These are phyloP conservation scores for Phytophthora parvispora DNA, from an alignment of 352 stramenopile species.

Conservation along the genomic window DNA sequence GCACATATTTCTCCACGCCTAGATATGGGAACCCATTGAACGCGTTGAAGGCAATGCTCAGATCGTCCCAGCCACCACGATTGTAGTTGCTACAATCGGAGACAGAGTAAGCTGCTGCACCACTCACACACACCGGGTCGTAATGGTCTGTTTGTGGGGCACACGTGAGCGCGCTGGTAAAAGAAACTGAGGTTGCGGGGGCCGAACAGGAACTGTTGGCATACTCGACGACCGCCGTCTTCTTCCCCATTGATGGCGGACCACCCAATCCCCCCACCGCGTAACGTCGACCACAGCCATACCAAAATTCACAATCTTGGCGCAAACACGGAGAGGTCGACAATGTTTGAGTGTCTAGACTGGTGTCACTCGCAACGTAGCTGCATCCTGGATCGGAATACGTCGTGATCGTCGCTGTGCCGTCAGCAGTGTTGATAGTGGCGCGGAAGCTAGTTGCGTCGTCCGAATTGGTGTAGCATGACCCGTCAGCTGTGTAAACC, in stretches of 20 bases:
- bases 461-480: constrained; percentile 1
- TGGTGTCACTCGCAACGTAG: not conserved
- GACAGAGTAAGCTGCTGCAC: not conserved
- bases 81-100: constrained; percentile 18
- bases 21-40: constrained; percentile 1
- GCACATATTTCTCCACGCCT: constrained; percentile 8
- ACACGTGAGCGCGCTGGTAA: not conserved
- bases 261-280: constrained; percentile 4
- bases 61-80: not conserved
- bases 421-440: not conserved
- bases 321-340: constrained; percentile 8
- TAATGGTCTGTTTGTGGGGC: constrained; percentile 6
- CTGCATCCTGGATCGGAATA: constrained; percentile 8
- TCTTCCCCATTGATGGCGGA: not conserved
- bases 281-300: not conserved
- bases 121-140: not conserved
- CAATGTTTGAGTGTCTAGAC: not conserved
- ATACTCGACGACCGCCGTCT: not conserved
- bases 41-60: not conserved
- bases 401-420: constrained; percentile 3
- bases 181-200: not conserved
- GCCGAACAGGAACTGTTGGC: not conserved
- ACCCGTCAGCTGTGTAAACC: constrained; percentile 10
- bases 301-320: constrained; percentile 1
- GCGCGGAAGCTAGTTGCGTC: constrained; percentile 7